Evolutionary conservation across 148 eudicot species (phyloP).

Genomic region (Linanthus parryae): DNA sequence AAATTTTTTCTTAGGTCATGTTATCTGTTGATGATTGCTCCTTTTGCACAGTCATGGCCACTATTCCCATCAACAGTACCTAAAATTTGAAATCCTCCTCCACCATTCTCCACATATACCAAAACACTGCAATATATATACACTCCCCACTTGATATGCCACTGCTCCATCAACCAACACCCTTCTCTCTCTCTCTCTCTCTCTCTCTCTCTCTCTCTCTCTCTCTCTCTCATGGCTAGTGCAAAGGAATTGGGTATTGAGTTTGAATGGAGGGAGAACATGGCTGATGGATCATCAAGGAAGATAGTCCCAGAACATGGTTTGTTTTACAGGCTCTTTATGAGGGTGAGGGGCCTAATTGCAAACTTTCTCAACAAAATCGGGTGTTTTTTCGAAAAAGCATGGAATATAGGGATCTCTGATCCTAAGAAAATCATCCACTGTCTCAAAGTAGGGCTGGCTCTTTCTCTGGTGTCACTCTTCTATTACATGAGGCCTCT

Average conservation of each 20-base stretch:
- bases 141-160: not conserved
- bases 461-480: slow-evolving; percentile 64
- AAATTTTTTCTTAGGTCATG: too few relatives aligned
- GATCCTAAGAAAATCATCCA: slow-evolving; percentile 73
- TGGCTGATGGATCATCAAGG: slow-evolving; percentile 44
- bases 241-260: slow-evolving; percentile 19
- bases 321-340: slow-evolving; percentile 7
- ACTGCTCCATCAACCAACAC: not conserved
- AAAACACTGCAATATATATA: not conserved
- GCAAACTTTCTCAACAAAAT: slow-evolving; percentile 20
- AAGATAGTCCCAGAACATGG: slow-evolving; percentile 32
- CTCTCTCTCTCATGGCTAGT: slow-evolving; percentile 20
- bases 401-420: slow-evolving; percentile 52
- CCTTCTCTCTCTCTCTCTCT: not conserved
- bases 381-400: slow-evolving; percentile 44
- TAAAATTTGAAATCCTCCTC: too few relatives aligned
- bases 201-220: not conserved
- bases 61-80: too few relatives aligned
- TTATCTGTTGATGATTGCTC: too few relatives aligned
- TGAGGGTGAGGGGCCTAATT: slow-evolving; percentile 16
- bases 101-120: too few relatives aligned
- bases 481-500: slow-evolving; percentile 89
- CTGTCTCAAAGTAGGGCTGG: slow-evolving; percentile 72
- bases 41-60: too few relatives aligned
- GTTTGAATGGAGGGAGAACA: slow-evolving; percentile 63